phyloP scores from a whole-genome alignment of 306 rosid species.

The Medicago lupulina region DNA sequence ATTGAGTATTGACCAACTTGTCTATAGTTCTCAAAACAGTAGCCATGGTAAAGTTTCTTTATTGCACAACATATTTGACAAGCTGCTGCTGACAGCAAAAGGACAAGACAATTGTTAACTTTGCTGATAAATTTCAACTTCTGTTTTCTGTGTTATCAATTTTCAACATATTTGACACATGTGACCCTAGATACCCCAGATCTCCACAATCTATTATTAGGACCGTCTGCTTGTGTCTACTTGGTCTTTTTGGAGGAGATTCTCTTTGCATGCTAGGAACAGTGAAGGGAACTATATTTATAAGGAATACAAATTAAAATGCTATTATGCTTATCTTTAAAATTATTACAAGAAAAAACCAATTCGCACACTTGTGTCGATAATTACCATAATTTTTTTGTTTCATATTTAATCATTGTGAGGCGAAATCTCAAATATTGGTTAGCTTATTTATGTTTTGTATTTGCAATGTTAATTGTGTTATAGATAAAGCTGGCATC shows the following conservation, averaged over 20 bases:
- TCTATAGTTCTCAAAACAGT: neutral
- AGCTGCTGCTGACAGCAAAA: slow-evolving; percentile 47
- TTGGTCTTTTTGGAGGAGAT: slow-evolving; percentile 38
- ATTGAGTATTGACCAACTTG: neutral
- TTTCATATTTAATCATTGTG: neutral
- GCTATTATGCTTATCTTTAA: slow-evolving; percentile 8
- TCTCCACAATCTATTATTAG: slow-evolving; percentile 39
- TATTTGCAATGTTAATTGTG: slow-evolving; percentile 37
- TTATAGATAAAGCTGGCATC: slow-evolving; percentile 97
- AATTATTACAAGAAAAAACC: neutral
- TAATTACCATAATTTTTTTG: neutral
- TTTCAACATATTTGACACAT: slow-evolving; percentile 42
- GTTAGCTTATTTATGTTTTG: slow-evolving; percentile 42
- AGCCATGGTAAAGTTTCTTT: slow-evolving; percentile 8
- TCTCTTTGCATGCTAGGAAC: slow-evolving; percentile 33
- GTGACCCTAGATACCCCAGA: slow-evolving; percentile 47
- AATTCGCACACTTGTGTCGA: neutral
- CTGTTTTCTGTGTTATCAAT: slow-evolving; percentile 52
- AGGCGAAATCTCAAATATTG: slow-evolving; percentile 16
- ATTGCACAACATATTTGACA: slow-evolving; percentile 1
- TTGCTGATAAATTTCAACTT: slow-evolving; percentile 34
- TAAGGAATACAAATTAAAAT: neutral
- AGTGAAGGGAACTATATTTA: slow-evolving; percentile 8
- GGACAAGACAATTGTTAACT: slow-evolving; percentile 54
- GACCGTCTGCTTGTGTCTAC: slow-evolving; percentile 54